phyloP scores from a whole-genome alignment of 75 land plant genomes.

The Chamaecyparis obtusa region DNA sequence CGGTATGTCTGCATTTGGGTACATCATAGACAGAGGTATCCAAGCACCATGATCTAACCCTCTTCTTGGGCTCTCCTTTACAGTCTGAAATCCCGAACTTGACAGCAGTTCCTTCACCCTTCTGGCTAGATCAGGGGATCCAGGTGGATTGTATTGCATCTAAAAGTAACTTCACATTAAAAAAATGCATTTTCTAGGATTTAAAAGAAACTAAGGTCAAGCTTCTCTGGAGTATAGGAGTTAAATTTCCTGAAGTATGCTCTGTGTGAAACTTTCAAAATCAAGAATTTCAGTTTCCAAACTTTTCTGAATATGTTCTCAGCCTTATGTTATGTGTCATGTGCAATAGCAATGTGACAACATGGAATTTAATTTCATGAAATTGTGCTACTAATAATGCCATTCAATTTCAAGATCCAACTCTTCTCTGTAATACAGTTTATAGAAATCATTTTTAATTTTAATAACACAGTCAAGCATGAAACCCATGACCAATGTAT shows the following conservation, averaged over 20 bases:
- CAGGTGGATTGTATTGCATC: conserved; percentile 90
- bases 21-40: conserved; percentile 86
- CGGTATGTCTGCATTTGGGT: conserved; percentile 83
- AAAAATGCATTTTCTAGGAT: not conserved
- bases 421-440: not conserved
- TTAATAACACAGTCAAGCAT: not conserved
- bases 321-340: not conserved
- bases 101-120: conserved; percentile 62
- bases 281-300: not conserved
- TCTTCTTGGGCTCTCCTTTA: conserved; percentile 45
- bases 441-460: not conserved
- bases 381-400: not conserved
- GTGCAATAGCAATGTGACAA: not conserved
- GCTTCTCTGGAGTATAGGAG: not conserved
- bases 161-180: conserved; percentile 9
- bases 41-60: conserved; percentile 17
- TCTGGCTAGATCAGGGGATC: conserved; percentile 68
- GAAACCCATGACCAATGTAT: not conserved
- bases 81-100: conserved; percentile 51
- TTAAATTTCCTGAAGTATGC: not conserved
- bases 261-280: not conserved
- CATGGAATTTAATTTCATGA: not conserved
- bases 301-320: not conserved
- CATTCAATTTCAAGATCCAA: not conserved
- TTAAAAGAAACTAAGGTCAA: not conserved